Evolutionary conservation across 2,329 filamentous ascomycete species (phyloP), one percentile per base, ranked within the genome.

Genomic region (Chaetomium olivaceum): DNA sequence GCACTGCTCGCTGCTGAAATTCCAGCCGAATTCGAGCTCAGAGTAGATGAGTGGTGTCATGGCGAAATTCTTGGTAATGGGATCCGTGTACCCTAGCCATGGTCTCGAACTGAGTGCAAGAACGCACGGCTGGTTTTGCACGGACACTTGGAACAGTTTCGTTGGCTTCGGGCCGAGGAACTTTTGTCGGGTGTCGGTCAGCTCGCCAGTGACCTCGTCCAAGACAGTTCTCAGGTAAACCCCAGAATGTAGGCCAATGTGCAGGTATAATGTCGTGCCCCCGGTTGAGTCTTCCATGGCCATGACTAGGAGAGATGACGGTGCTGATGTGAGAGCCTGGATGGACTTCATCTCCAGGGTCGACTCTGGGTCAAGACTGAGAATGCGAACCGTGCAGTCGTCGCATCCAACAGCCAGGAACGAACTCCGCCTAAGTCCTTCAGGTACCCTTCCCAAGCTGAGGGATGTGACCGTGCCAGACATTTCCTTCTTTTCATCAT

Each of bases 391-490:
- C 0, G 95, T 98, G 66, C 92, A 93, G 77, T 99, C 95, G 73
- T 97, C 95, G 75, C 94, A 98, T 6, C 96, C 96, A 54, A 99
- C 94, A 52, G 96, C 96, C 61, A 98, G 83, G 80, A 96, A 99
- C 1, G 92, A 92, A 76, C 93, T 97, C 75, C 96, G 86, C 51
- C 94, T 82, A 58, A 93, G 89, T 31, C 96, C 95, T 77, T 96
- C 91, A 0, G 95, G 94, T 16, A 98, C 93, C 61, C 95, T 91
- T 2, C 94, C 95, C 60, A 99, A 83, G 72, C 93, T 96, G n/a
- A 99, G 82, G 71, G 91, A 96, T 21, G 93, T 98, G 58, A 99
- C 93, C 0, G 93, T 97, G 55, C 93, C 94, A 61, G 91, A 93
- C 91, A 99, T 95, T 73, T 96, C 91, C 73, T 93, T 92, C 76